Conservation (phyloP, 495 filamentous ascomycete genomes). For the Trichoderma orchidacearum region DNA sequence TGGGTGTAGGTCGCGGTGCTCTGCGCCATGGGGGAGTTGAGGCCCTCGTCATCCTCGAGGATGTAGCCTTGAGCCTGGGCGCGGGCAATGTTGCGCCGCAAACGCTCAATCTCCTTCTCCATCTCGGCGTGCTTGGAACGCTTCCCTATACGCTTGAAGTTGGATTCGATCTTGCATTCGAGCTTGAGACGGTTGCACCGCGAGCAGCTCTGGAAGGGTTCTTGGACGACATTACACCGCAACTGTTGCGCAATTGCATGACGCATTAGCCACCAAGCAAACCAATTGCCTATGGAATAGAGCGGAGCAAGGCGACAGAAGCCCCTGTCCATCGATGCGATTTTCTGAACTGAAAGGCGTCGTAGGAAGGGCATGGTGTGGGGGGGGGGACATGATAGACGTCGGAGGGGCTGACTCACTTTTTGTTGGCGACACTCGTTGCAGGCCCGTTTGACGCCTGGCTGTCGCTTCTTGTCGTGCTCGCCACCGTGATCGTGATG, state of each 20-base stretch:
- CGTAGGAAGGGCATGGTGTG: not conserved
- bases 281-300: not conserved
- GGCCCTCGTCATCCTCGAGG: slow-evolving; percentile 34
- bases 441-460: slow-evolving; percentile 74
- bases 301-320: slow-evolving; percentile 2
- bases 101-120: slow-evolving; percentile 66
- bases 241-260: slow-evolving; percentile 34
- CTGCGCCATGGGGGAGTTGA: slow-evolving; percentile 42
- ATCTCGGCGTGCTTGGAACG: slow-evolving; percentile 83
- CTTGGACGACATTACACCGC: slow-evolving; percentile 81
- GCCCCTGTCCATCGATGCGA: not conserved
- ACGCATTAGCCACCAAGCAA: slow-evolving; percentile 1
- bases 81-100: slow-evolving; percentile 29
- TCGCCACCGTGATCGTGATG: slow-evolving; percentile 36
- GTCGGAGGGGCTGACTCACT: slow-evolving; percentile 31
- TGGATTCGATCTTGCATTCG: slow-evolving; percentile 82
- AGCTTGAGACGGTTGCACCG: slow-evolving; percentile 77
- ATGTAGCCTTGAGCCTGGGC: slow-evolving; percentile 35
- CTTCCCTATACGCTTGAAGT: slow-evolving; percentile 89
- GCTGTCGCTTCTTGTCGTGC: slow-evolving; percentile 51
- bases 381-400: slow-evolving; percentile 3
- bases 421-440: slow-evolving; percentile 96
- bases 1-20: slow-evolving; percentile 35
- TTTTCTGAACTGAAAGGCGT: no score
- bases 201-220: slow-evolving; percentile 67